Conservation (phyloP, 2,329 filamentous ascomycete species). For the Macroventuria anomochaeta region DNA sequence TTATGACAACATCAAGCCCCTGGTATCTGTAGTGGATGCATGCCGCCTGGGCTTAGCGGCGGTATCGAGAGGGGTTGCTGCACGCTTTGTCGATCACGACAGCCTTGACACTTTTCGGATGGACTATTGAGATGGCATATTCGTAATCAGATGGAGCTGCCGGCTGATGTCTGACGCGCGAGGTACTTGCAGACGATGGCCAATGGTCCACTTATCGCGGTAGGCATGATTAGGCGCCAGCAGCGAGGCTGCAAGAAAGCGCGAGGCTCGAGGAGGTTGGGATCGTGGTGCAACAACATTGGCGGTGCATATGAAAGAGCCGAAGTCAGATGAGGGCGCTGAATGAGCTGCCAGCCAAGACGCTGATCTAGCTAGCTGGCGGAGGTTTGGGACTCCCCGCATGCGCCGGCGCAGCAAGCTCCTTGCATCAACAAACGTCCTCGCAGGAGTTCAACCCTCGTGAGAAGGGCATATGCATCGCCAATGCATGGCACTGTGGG, state of each 20-base stretch:
- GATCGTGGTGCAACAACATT: slow-evolving; percentile 25
- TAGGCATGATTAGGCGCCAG: neutral
- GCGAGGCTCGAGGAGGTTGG: neutral
- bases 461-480: neutral
- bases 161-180: slow-evolving; percentile 18
- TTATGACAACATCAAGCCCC: slow-evolving; percentile 23
- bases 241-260: neutral
- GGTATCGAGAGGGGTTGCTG: slow-evolving; percentile 33
- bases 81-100: slow-evolving; percentile 32
- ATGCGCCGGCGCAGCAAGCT: slow-evolving; percentile 2
- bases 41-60: slow-evolving; percentile 31
- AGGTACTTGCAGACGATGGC: neutral
- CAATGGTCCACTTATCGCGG: too few species aligned
- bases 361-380: slow-evolving; percentile 18
- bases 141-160: slow-evolving; percentile 11
- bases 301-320: slow-evolving; percentile 22
- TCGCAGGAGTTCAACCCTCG: slow-evolving; percentile 15
- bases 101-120: slow-evolving; percentile 8
- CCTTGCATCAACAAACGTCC: slow-evolving; percentile 6
- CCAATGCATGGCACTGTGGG: neutral
- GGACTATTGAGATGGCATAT: slow-evolving; percentile 2
- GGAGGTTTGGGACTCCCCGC: slow-evolving; percentile 19
- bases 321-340: slow-evolving; percentile 25
- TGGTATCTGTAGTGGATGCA: slow-evolving; percentile 30
- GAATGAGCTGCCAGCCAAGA: slow-evolving; percentile 12